Conservation (phyloP, 495 filamentous ascomycete genomes). For the Rostrohypoxylon terebratum region DNA sequence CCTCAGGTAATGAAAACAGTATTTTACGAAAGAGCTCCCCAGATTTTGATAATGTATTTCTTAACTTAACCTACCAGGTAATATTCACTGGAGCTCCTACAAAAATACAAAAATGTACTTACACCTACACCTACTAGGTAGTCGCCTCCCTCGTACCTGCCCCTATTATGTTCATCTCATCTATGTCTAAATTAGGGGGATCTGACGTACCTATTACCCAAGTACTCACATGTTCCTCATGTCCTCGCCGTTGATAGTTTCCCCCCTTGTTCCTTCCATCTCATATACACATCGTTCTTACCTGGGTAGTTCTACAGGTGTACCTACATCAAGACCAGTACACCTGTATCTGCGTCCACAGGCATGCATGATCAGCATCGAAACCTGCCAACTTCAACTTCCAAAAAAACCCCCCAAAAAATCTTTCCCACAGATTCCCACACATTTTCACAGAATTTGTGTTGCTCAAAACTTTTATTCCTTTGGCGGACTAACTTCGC, state of each 20-base stretch:
- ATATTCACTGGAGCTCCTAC: neutral
- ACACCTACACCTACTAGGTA: neutral
- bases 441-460: neutral
- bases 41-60: neutral
- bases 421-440: neutral
- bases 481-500: neutral
- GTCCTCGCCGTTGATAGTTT: neutral
- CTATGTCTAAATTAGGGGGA: neutral
- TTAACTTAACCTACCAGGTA: neutral
- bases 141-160: neutral
- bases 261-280: neutral
- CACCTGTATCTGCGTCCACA: neutral
- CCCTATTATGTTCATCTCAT: neutral
- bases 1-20: no score
- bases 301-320: neutral
- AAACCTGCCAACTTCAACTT: neutral
- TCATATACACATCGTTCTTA: slow-evolving; percentile 1
- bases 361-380: neutral
- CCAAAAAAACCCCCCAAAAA: neutral
- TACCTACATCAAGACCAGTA: neutral
- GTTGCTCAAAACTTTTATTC: neutral
- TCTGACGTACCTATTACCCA: neutral
- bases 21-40: neutral
- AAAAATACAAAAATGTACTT: neutral
- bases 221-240: neutral